Conservation (phyloP, 805 yeast genomes). For the Teunomyces cretensis region DNA sequence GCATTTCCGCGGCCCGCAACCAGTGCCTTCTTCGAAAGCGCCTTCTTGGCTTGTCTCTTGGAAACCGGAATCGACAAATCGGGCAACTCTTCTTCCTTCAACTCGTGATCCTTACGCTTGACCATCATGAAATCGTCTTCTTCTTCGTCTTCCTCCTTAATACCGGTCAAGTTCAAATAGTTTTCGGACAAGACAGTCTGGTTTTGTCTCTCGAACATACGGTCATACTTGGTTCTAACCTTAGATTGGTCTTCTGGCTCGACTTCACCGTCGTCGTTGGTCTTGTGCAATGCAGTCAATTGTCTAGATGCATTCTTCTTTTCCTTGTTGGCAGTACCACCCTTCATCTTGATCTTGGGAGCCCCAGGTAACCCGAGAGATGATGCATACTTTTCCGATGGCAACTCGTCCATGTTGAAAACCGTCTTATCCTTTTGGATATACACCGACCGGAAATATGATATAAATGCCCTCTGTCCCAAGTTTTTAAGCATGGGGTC, state of each 20-base stretch:
- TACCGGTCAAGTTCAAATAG: conserved; percentile 69
- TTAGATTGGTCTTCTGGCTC: conserved; percentile 38
- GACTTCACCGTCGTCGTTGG: conserved; percentile 57
- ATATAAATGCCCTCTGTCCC: conserved; percentile 93
- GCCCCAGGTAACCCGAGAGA: conserved; percentile 95
- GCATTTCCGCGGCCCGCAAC: conserved; percentile 63
- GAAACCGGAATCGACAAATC: conserved; percentile 67
- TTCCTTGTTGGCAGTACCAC: conserved; percentile 60
- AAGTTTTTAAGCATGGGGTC: conserved; percentile 89
- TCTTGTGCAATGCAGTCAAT: conserved; percentile 53
- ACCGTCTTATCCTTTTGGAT: conserved; percentile 86
- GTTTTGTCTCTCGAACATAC: conserved; percentile 93
- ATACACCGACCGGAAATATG: conserved; percentile 82
- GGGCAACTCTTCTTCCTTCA: conserved; percentile 65
- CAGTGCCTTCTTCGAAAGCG: conserved; percentile 80
- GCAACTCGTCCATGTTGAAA: conserved; percentile 73
- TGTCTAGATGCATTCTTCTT: conserved; percentile 80
- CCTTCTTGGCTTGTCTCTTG: conserved; percentile 80
- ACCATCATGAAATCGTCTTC: conserved; percentile 80
- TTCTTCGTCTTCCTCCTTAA: conserved; percentile 36
- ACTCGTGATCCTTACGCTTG: conserved; percentile 72
- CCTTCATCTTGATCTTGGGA: conserved; percentile 79
- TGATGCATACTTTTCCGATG: conserved; percentile 80
- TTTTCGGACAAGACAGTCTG: conserved; percentile 91
- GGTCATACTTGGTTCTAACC: conserved; percentile 85